Evolutionary conservation across 2,329 filamentous ascomycete genomes (phyloP).

Genomic region (Aureobasidium zeae): DNA sequence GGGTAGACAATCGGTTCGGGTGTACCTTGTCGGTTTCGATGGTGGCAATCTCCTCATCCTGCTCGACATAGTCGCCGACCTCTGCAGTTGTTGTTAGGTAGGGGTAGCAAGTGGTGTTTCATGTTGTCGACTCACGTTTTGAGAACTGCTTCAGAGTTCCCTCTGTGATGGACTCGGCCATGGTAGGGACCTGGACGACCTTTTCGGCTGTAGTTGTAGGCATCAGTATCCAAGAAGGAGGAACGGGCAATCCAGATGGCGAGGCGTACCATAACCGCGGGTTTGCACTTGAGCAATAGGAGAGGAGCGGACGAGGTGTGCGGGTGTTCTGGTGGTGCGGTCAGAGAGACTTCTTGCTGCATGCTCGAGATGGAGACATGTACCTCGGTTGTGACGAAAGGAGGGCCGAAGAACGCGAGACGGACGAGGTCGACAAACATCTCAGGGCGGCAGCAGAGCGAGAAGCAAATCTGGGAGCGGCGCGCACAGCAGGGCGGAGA

Average conservation of each 20-base stretch:
- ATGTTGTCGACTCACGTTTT: conserved; percentile 48
- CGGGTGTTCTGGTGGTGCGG: conserved; percentile 15
- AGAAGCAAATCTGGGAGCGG: conserved; percentile 16
- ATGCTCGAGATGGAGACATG: background rate
- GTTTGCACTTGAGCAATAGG: conserved; percentile 20
- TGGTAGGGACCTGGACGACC: conserved; percentile 86
- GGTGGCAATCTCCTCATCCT: conserved; percentile 94
- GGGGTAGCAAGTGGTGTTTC: background rate
- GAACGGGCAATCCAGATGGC: no score
- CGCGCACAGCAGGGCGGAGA: conserved; percentile 24
- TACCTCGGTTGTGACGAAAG: conserved; percentile 17
- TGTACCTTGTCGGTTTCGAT: conserved; percentile 96
- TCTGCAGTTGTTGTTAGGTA: conserved; percentile 36
- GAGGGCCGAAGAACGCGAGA: conserved; percentile 16
- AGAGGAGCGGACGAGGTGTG: conserved; percentile 18
- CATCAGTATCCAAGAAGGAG: conserved; percentile 7
- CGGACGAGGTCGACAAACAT: conserved; percentile 17
- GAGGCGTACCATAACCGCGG: conserved; percentile 26
- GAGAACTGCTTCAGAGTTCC: conserved; percentile 93
- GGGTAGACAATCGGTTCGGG: conserved; percentile 21
- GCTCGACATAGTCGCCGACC: conserved; percentile 86
- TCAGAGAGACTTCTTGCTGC: background rate
- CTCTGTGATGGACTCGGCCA: conserved; percentile 98
- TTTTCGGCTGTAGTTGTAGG: conserved; percentile 52
- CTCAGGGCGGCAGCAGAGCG: conserved; percentile 16